A percentile compares a stretch with the other conserved stretches of the same genome.
Evolutionary conservation across 305 asterid genomes (phyloP).

Genomic region (Fraxinus sp.): DNA sequence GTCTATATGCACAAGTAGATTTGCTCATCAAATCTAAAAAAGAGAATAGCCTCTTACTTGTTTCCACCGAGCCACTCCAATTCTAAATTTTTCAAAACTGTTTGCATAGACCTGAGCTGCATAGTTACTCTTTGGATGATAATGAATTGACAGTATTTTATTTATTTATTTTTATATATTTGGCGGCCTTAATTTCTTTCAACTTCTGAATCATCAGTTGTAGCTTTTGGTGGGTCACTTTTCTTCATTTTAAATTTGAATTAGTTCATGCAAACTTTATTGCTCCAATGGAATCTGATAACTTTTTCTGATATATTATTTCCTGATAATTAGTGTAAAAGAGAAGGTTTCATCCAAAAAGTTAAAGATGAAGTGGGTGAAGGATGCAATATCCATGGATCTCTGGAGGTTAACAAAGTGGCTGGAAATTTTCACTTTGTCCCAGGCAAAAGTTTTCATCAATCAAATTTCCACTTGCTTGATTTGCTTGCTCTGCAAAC

Average conservation of each 20-base stretch:
- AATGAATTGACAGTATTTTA: neutral
- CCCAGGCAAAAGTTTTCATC: slow-evolving; percentile 86
- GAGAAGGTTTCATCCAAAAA: slow-evolving; percentile 89
- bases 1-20: neutral
- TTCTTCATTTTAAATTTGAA: neutral
- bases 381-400: slow-evolving; percentile 96
- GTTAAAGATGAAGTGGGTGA: slow-evolving; percentile 92
- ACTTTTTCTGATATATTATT: slow-evolving; percentile 24
- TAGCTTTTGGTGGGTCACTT: neutral
- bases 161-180: neutral
- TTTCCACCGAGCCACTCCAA: neutral
- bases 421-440: slow-evolving; percentile 96
- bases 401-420: slow-evolving; percentile 91
- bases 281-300: neutral
- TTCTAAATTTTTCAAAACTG: neutral
- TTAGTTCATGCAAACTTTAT: neutral
- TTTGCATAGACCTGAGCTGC: neutral
- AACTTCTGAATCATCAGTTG: neutral
- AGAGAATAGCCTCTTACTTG: neutral
- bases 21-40: neutral
- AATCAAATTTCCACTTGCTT: slow-evolving; percentile 47
- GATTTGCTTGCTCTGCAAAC: slow-evolving; percentile 67
- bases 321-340: slow-evolving; percentile 59
- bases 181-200: neutral
- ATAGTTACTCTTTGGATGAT: neutral